Base-by-base conservation (phyloP, 306 rosid species). In the Medicago ruthenica region DNA sequence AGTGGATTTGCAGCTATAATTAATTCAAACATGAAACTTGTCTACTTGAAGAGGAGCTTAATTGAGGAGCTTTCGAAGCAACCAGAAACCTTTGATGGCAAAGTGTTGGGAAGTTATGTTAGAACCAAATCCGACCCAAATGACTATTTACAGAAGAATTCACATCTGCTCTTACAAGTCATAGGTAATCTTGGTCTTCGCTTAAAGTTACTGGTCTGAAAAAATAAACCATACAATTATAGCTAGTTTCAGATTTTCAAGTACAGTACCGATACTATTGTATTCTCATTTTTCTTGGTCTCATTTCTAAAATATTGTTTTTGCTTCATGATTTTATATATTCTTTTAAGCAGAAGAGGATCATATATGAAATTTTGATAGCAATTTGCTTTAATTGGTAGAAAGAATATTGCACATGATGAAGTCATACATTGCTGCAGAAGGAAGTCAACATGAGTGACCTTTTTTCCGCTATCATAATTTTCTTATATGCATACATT, bases 21-120 rank as follows among this genome's bases (percentile, higher is more conserved):
- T 78, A 74, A 79, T 24, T 81, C 82, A 60, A 92, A 92, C 76
- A 55, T 92, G 75, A 88, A 88, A 76, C 93, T 87, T 55, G 80
- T 92, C 41, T 90, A 87, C 73, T 82, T 92, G 87, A 90, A 86
- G 83, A 87, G 87, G 83, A 88, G 92, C 77, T 80, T 90, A 75
- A 85, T 92, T 73, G 93, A 87, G 84, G 84, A 80, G 75, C 80
- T 92, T 58, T 75, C 76, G 67, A 86, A 82, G 83, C 68, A 83
- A 45, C 88, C 85, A 1, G 89, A 87, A 61, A 82, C 68, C 68
- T 88, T 86, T 80, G 86, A 80, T 20, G 67, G 54, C 20, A 92
- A 92, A 85, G 89, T 92, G 18, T 71, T 80, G 67, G 97, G 96
- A 68, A 74, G 96, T 83, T 88, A 83, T 69, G 86, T 92, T 24